A percentile compares a stretch with the other conserved stretches of the same genome.
These are phyloP conservation scores for Pseudogymnoascus sp. DNA, from an alignment of 2,329 filamentous ascomycete species.

Conservation along the genomic window DNA sequence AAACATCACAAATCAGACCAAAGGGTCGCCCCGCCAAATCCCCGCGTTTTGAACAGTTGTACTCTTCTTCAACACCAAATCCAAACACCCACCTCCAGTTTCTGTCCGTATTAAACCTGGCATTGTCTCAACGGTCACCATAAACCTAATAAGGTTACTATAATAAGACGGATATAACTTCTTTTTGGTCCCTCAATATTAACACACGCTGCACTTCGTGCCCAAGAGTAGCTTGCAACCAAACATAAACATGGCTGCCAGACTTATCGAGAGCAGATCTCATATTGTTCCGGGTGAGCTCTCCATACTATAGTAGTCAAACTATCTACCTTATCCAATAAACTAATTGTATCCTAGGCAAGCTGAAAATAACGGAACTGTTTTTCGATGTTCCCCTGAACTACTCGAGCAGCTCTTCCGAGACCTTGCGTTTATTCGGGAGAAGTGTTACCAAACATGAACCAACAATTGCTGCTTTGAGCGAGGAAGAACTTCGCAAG, in stretches of 20 bases:
- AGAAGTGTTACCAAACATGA: constrained; percentile 65
- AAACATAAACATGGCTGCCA: constrained; percentile 15
- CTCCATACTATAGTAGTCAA: constrained; percentile 18
- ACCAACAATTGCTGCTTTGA: constrained; percentile 35
- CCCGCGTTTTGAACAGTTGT: neutral
- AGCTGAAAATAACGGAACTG: constrained; percentile 69
- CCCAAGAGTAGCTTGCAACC: neutral
- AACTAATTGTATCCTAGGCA: constrained; percentile 43
- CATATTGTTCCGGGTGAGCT: constrained; percentile 34
- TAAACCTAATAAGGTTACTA: neutral
- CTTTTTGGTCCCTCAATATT: neutral
- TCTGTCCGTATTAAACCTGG: neutral
- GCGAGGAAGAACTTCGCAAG: constrained; percentile 31
- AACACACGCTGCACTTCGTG: neutral
- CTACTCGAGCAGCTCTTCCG: constrained; percentile 54
- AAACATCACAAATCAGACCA: neutral
- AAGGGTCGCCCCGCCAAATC: neutral
- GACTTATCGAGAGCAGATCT: constrained; percentile 31
- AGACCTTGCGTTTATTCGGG: constrained; percentile 68
- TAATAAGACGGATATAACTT: neutral
- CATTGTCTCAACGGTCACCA: neutral
- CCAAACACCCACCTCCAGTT: neutral
- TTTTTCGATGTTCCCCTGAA: constrained; percentile 84
- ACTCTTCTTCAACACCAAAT: neutral
- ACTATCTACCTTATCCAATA: neutral